phyloP scores from a whole-genome alignment of 2,329 filamentous ascomycete genomes.

The Bipolaris oryzae region DNA sequence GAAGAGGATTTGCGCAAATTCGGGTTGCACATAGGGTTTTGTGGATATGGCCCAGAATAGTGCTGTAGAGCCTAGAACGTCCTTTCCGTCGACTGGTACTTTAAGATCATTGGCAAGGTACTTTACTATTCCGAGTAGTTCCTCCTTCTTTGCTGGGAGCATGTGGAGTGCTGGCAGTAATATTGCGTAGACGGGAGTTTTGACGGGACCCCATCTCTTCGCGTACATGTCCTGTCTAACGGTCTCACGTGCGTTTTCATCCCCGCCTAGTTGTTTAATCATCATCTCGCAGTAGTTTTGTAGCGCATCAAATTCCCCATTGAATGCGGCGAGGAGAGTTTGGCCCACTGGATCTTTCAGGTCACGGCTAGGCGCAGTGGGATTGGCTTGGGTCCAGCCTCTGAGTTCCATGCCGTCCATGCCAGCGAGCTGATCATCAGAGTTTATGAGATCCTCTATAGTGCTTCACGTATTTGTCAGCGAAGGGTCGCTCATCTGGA shows the following conservation, averaged over 20 bases:
- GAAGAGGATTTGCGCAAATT: constrained; percentile 24
- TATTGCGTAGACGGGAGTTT: constrained; percentile 18
- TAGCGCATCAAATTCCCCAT: constrained; percentile 4
- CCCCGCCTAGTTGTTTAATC: constrained; percentile 8
- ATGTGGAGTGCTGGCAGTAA: constrained; percentile 15
- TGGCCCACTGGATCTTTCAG: constrained; percentile 19
- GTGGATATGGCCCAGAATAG: constrained; percentile 23
- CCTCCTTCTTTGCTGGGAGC: constrained; percentile 4
- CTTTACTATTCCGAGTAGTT: constrained; percentile 11
- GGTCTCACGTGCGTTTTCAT: constrained; percentile 10
- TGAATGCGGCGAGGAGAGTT: constrained; percentile 11
- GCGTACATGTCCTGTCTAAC: constrained; percentile 16
- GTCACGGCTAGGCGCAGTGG: constrained; percentile 18
- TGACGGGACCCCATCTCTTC: constrained; percentile 21
- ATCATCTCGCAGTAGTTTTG: constrained; percentile 8
- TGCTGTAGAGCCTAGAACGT: constrained; percentile 19
- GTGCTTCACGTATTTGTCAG: constrained; percentile 7
- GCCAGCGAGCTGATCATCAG: constrained; percentile 17
- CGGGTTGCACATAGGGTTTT: constrained; percentile 21
- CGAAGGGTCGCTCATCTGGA: not conserved
- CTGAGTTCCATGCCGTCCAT: constrained; percentile 25
- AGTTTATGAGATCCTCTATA: constrained; percentile 15
- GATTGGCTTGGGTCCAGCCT: constrained; percentile 14
- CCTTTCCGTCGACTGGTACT: constrained; percentile 21
- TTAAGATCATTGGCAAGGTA: constrained; percentile 18